Base-by-base conservation (phyloP, 352 stramenopile genomes). In the Globisporangium rhizosaccharum region DNA sequence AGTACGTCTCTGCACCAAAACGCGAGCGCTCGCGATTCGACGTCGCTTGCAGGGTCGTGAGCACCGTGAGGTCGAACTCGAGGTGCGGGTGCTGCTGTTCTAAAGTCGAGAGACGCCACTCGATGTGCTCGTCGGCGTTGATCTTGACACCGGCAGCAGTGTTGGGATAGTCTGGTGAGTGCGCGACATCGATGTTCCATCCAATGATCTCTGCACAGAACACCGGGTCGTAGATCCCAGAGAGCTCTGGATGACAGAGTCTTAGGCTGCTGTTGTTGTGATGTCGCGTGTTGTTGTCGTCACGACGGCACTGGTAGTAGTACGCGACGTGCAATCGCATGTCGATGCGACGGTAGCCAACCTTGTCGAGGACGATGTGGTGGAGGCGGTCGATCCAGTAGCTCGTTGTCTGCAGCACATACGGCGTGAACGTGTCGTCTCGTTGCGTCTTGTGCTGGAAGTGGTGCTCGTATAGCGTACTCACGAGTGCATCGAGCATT, bases 401-500 rank as follows among this genome's bases (percentile, higher is more conserved):
- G 51, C 42, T 71, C n/a, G 23, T 52, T 0, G 63, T 65, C 0
- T 33, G 17, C 15, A 62, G 55, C n/a, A 60, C 51, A 36, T 66
- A 72, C 0, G 57, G 59, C 9, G 9, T 36, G 30, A 36, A 36
- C 20, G 10, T 57, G 23, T n/a, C 9, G 2, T 30, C 10, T 3
- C 36, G 30, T 33, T 49, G 45, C 4, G n/a, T 7, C 1, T 47
- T 11, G 0, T 28, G 18, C 14, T 9, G 25, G 65, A 71, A 41
- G 45, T 61, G 28, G 23, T 25, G 2, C 8, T 14, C 20, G 30
- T 65, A 50, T 0, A 67, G 23, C 0, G 61, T 45, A 0, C 28
- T 44, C 66, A 78, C 62, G 11, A 81, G 52, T 11, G 45, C 62
- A 26, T 78, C 65, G 0, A 81, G 51, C 65, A 81, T 76, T 14